A percentile compares a stretch with the other conserved stretches of the same genome.
phyloP scores from a whole-genome alignment of 306 rosid genomes.

The Cucurbita ficifolia region DNA sequence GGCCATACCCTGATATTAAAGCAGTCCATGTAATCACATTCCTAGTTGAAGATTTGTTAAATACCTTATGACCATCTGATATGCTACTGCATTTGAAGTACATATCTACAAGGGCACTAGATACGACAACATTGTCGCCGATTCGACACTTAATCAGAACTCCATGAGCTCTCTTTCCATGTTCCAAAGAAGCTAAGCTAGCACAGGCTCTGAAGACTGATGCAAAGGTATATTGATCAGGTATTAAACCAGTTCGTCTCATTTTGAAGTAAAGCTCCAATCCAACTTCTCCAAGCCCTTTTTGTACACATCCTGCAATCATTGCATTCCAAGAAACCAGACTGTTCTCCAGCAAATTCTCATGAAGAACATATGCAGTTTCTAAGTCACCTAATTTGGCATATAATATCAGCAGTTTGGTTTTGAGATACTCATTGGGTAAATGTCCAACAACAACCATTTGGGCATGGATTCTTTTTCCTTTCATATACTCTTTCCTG shows the following conservation, averaged over 20 bases:
- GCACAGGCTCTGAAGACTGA: slow-evolving; percentile 69
- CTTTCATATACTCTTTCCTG: slow-evolving; percentile 42
- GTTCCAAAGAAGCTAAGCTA: slow-evolving; percentile 48
- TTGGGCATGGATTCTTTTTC: slow-evolving; percentile 45
- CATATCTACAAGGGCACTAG: slow-evolving; percentile 62
- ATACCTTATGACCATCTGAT: slow-evolving; percentile 33
- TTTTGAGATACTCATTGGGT: slow-evolving; percentile 39
- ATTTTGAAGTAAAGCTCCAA: slow-evolving; percentile 36
- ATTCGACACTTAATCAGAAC: slow-evolving; percentile 48
- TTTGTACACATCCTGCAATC: slow-evolving; percentile 46
- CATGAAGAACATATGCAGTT: slow-evolving; percentile 34
- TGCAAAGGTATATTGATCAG: slow-evolving; percentile 65
- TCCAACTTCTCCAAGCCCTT: slow-evolving; percentile 39
- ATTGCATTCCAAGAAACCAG: slow-evolving; percentile 60
- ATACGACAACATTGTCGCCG: slow-evolving; percentile 41
- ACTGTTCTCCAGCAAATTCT: slow-evolving; percentile 27
- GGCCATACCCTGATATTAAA: slow-evolving; percentile 61
- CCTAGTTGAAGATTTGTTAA: slow-evolving; percentile 39
- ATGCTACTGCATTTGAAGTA: slow-evolving; percentile 62
- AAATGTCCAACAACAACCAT: slow-evolving; percentile 45
- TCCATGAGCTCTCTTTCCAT: slow-evolving; percentile 51
- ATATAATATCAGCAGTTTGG: slow-evolving; percentile 45
- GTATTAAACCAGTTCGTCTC: slow-evolving; percentile 53
- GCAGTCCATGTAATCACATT: slow-evolving; percentile 65
- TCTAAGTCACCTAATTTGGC: slow-evolving; percentile 47